Evolutionary conservation across 2,329 filamentous ascomycete species (phyloP), one percentile per base, ranked within the genome.

Genomic region (Pseudogymnoascus verrucosus): DNA sequence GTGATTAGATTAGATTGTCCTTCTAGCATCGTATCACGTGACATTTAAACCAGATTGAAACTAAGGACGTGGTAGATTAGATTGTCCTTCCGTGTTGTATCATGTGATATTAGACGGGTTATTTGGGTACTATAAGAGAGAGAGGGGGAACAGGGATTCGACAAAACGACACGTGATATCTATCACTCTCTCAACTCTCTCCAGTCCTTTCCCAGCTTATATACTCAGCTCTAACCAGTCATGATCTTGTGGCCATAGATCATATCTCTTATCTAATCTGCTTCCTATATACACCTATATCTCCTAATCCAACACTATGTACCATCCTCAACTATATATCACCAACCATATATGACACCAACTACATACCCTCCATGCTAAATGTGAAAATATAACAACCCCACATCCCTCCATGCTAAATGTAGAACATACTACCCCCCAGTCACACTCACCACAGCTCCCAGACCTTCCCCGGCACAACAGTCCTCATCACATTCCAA

Each of bases 401-500:
- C 3, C 28, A 3, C 5, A 21, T 4, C 37, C 37, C 14, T 8
- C 37, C 36, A 36, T 36, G 7, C n/a, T 37, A 60, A 28, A 59
- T 28, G 21, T 59, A 31, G 31, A 36, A 10, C 19, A 28, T n/a
- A 59, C 14, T 16, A n/a, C 36, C 21, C 21, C 21, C 21, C 21
- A 36, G n/a, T 14, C 31, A 34, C 23, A 7, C 57, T 82, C 76
- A 96, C 91, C 91, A 98, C 71, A 85, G 83, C 78, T 96, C 89
- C 95, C 95, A 99, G 26, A 98, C 84, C 11, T 78, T 78, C 64
- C 80, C 80, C 1, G 93, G 92, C 66, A 98, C 69, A 2, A 97
- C 92, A 0, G 79, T 84, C 71, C 95, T 85, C 92, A 99, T 99
- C 57, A 99, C 88, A 47, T 78, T 79, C 95, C 95, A 99, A 77